Percentiles rank a stretch among this genome's conserved stretches.
Evolutionary conservation across 1,139 yeast genomes (phyloP).

Genomic region (Pichia sp.): DNA sequence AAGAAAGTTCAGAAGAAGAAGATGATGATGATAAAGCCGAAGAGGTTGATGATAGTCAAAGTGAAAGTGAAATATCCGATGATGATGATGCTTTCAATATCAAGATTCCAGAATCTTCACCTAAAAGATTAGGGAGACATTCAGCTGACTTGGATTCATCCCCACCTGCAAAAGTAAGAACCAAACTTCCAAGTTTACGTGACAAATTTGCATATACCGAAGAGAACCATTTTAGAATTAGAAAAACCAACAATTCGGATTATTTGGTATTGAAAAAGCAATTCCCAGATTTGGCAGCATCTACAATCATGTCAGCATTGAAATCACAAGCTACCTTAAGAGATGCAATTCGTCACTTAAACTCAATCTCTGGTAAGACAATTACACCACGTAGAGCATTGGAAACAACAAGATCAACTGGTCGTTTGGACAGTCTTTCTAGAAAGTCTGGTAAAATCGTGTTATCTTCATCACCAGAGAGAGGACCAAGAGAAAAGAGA

Average conservation of each 20-base stretch:
- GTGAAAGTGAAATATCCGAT: too few species aligned
- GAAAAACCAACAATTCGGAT: too few species aligned
- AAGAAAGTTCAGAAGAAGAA: slow-evolving; percentile 11
- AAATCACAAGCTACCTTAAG: slow-evolving; percentile 58
- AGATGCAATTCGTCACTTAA: slow-evolving; percentile 50
- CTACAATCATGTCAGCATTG: slow-evolving; percentile 59
- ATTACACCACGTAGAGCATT: background rate
- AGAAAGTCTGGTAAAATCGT: slow-evolving; percentile 12
- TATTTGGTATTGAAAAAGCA: slow-evolving; percentile 48
- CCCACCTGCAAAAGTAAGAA: slow-evolving; percentile 20
- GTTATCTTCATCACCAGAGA: slow-evolving; percentile 25
- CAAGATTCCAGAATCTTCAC: slow-evolving; percentile 50
- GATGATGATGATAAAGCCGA: slow-evolving; percentile 16
- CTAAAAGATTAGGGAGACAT: slow-evolving; percentile 20
- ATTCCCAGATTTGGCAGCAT: slow-evolving; percentile 46
- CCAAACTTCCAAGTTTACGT: slow-evolving; percentile 16
- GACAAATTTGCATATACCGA: slow-evolving; percentile 12
- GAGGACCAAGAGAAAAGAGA: too few species aligned
- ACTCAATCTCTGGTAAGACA: slow-evolving; percentile 2
- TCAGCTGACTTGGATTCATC: slow-evolving; percentile 26
- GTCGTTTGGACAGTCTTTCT: slow-evolving; percentile 7
- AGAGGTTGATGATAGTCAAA: background rate
- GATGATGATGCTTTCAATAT: slow-evolving; percentile 27
- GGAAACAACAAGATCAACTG: background rate
- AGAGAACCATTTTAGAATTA: too few species aligned